Percentiles rank a stretch among this genome's conserved stretches.
phyloP scores from a whole-genome alignment of 2,329 filamentous ascomycete genomes.

The Botrytis fragariae region DNA sequence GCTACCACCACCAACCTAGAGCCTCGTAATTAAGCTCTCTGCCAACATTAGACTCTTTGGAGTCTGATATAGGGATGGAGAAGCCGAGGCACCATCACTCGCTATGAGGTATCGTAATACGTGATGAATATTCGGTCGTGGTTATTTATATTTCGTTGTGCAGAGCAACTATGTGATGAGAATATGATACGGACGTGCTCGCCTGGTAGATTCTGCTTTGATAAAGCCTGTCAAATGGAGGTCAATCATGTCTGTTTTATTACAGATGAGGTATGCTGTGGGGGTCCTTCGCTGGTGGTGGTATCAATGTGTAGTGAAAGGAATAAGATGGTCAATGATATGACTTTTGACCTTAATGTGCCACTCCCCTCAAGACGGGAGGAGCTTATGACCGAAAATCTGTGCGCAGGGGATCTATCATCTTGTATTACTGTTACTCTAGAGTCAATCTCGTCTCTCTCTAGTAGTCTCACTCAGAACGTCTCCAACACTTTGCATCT shows the following conservation, averaged over 20 bases:
- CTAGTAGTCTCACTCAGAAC: background rate
- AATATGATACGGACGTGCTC: background rate
- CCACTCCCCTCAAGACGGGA: background rate
- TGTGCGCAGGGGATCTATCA: too few relatives aligned
- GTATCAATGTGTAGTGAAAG: background rate
- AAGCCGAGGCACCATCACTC: background rate
- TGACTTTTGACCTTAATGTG: background rate
- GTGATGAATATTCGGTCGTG: background rate
- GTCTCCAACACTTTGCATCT: background rate
- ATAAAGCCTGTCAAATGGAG: background rate
- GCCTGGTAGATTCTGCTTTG: background rate
- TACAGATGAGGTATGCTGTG: background rate
- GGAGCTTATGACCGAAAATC: background rate
- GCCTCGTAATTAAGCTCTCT: background rate
- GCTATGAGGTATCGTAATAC: background rate
- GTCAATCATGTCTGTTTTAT: background rate
- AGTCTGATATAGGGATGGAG: background rate
- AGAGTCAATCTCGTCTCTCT: background rate
- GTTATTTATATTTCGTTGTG: background rate
- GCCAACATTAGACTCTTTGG: background rate
- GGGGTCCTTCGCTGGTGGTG: background rate
- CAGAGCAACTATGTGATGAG: background rate
- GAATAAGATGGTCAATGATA: background rate
- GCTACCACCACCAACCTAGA: background rate
- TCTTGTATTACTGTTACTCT: background rate